Evolutionary conservation across 192 early-diverging fungal genomes (phyloP).

Genomic region (Paraglomus brasilianum): DNA sequence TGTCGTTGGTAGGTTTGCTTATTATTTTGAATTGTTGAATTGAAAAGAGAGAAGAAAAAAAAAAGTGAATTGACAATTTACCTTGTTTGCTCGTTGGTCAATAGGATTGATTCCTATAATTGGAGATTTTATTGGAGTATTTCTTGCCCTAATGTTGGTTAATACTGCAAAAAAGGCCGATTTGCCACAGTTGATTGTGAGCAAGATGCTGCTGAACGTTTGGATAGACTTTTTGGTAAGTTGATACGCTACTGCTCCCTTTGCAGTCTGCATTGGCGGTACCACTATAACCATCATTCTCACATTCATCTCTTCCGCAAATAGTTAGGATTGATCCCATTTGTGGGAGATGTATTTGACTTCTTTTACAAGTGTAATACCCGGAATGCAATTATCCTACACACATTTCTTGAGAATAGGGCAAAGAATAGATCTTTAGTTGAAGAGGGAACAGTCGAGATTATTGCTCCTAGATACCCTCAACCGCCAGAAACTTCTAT

Average conservation of each 20-base stretch:
- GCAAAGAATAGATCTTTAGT: constrained; percentile 26
- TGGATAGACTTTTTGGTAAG: constrained; percentile 53
- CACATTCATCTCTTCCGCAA: too few species aligned
- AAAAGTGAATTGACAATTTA: not conserved
- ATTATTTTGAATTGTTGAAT: not conserved
- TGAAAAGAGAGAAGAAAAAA: too few species aligned
- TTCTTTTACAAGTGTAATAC: constrained; percentile 52
- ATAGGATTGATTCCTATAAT: constrained; percentile 52
- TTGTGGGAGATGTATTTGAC: constrained; percentile 52
- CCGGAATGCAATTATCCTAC: constrained; percentile 51
- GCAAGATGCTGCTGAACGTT: constrained; percentile 49
- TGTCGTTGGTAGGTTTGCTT: constrained; percentile 2
- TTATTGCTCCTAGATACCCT: not conserved
- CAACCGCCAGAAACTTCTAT: too few species aligned
- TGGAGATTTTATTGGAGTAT: constrained; percentile 45
- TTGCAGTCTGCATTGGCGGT: not conserved
- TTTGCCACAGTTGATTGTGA: constrained; percentile 40
- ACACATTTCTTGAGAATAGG: constrained; percentile 44
- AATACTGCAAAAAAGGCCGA: constrained; percentile 39
- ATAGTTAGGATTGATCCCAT: constrained; percentile 51
- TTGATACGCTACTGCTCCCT: not conserved
- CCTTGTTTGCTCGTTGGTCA: not conserved
- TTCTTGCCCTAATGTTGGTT: constrained; percentile 43
- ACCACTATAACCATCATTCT: too few species aligned
- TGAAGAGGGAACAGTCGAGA: constrained; percentile 15